Base-by-base conservation (phyloP, 495 filamentous ascomycete species). In the Neurospora sp. region DNA sequence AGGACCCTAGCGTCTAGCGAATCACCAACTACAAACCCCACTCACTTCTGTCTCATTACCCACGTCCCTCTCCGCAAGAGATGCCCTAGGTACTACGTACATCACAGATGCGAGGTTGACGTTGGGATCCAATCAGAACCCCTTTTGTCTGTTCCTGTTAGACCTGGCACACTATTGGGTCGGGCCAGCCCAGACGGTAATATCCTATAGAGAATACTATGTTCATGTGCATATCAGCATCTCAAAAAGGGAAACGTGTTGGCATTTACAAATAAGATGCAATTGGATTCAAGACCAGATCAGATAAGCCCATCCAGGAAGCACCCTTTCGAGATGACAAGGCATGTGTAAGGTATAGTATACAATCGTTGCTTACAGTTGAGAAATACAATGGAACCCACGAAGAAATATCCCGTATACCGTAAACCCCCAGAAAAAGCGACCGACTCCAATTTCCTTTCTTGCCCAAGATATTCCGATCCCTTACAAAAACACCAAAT, bases 11-110 rank as follows among this genome's bases (percentile, higher is more conserved):
- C n/a, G 10, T 66, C 8, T 10, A 16, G 31, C 71, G 71, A 72
- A 72, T 72, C 71, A 72, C 31, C 18, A 72, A 39, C 71, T 44
- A 69, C 16, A 66, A 72, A 31, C 42, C 44, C 27, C 27, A 46
- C 54, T 62, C 54, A 14, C 9, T 72, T 3, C 39, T 54, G 71
- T 62, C 41, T 72, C 62, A 39, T 37, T 35, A 39, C 23, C 27
- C 41, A 72, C 38, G 10, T n/a, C 38, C n/a, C n/a, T 49, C n/a
- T 49, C 44, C n/a, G 46, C 46, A 60, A 62, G 12, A 62, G 23
- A 62, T 35, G 54, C 12, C 54, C 23, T 62, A 62, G 35, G 35
- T 35, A 35, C 54, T 35, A 62, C 54, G 23, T 60, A 62, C 1
- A 62, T 62, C 12, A 62, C 27, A 62, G 6, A 62, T 7, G 20